Evolutionary conservation across 805 yeast species (phyloP).

Genomic region (Vanderwaltozyma yarrowii): DNA sequence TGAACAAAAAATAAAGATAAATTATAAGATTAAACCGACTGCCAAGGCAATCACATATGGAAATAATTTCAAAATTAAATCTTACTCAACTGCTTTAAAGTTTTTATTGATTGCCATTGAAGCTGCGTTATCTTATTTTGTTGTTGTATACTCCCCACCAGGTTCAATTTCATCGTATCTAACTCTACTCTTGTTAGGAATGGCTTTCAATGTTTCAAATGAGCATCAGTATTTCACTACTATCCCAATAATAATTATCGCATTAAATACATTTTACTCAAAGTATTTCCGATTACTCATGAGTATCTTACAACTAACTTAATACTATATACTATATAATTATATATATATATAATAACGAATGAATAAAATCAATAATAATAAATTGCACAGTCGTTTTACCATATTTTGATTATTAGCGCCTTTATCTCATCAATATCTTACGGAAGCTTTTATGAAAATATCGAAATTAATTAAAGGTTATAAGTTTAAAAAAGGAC

Average conservation of each 20-base stretch:
- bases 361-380: too few relatives aligned
- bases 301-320: neutral
- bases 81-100: neutral
- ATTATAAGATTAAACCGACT: constrained; percentile 1
- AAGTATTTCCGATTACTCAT: neutral
- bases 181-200: constrained; percentile 8
- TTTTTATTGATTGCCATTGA: neutral
- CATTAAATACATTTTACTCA: neutral
- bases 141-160: constrained; percentile 1
- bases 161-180: constrained; percentile 2
- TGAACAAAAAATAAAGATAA: neutral
- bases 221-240: neutral
- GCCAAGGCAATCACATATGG: neutral
- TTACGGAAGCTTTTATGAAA: too few relatives aligned
- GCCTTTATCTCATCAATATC: too few relatives aligned
- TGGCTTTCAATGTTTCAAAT: constrained; percentile 3
- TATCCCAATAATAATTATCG: neutral
- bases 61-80: neutral
- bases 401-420: too few relatives aligned
- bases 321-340: neutral
- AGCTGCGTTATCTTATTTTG: neutral
- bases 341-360: neutral
- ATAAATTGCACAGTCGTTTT: too few relatives aligned
- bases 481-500: too few relatives aligned
- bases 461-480: too few relatives aligned